These are phyloP conservation scores for Oryza punctata DNA, from an alignment of 176 grass and related monocot species.

Conservation along the genomic window DNA sequence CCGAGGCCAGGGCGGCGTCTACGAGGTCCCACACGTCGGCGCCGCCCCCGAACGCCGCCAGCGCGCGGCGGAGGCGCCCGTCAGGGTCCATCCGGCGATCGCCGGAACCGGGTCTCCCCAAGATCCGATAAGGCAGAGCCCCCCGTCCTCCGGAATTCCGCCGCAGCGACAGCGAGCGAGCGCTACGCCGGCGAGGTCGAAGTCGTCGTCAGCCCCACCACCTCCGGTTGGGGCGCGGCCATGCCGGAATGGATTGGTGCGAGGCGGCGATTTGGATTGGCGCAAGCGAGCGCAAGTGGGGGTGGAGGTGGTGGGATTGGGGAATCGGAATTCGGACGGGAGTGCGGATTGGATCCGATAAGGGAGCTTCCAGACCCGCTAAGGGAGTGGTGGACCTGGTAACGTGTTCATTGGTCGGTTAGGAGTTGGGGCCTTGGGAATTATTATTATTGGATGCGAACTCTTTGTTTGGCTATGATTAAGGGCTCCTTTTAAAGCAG, in stretches of 20 bases:
- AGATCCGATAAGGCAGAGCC: background rate
- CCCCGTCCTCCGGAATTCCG: background rate
- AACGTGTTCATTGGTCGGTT: too few species aligned
- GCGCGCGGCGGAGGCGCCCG: constrained; percentile 54
- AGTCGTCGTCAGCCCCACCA: background rate
- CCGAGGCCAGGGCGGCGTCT: constrained; percentile 60
- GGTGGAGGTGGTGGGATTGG: background rate
- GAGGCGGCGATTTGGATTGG: constrained; percentile 40
- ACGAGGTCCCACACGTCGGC: constrained; percentile 75
- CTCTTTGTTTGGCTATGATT: background rate
- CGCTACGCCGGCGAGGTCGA: background rate
- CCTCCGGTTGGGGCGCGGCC: constrained; percentile 31
- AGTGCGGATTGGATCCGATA: constrained; percentile 18
- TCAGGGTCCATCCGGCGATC: constrained; percentile 49
- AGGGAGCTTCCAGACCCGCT: constrained; percentile 10
- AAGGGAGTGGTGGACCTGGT: constrained; percentile 8
- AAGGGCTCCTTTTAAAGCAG: too few species aligned
- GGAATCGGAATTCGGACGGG: constrained; percentile 28
- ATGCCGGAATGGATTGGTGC: constrained; percentile 46
- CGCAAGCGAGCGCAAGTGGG: background rate
- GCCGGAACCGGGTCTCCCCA: background rate
- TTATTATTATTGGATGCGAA: too few species aligned
- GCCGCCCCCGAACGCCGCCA: constrained; percentile 43
- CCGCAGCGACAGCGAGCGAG: background rate
- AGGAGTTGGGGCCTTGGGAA: too few species aligned